Evolutionary conservation across 257 asterid species (phyloP), one percentile per base, ranked within the genome.

Genomic region (Echium plantagineum): DNA sequence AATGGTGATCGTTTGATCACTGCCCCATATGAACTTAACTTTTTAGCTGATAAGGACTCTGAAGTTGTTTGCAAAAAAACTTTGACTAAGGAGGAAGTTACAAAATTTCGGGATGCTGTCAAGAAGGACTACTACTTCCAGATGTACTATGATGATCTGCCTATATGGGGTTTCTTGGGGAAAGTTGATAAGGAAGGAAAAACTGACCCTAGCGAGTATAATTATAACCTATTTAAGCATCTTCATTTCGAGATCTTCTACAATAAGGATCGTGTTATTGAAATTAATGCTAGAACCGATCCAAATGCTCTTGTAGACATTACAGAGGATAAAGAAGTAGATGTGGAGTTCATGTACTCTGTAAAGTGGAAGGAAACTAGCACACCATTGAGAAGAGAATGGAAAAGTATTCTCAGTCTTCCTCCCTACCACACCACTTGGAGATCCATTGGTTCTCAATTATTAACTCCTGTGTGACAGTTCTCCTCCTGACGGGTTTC

Each of bases 391-490:
- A 69, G 46, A 58, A 69, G 58, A 63, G 69, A 53, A 58, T 63
- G 74, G 69, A 63, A 31, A 58, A 24, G 42, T 69, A 63, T 57
- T 17, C 4, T 17, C 9, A 4, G 16, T 52, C 57, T 38, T 51
- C 74, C 20, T 15, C n/a, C 15, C 58, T 69, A 55, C 74, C 74
- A 10, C 65, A 4, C 54, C 69, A 69, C 63, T 21, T 63, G 55
- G 22, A 35, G 53, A 52, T 52, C 63, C 74, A 69, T 56, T 28
- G 53, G 61, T 58, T 58, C 21, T 59, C 62, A 15, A 63, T 69
- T 22, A 21, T 59, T 15, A 63, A 63, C 58, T 69, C 74, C 24
- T 24, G 58, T 51, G 52, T 38, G 42, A 63, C 69, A 5, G 21
- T 58, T 53, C 38, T 69, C 64, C 52, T 63, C 21, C 47, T 69